Evolutionary conservation across 768 basidiomycete genomes (phyloP).

Genomic region (Collybia sordida): DNA sequence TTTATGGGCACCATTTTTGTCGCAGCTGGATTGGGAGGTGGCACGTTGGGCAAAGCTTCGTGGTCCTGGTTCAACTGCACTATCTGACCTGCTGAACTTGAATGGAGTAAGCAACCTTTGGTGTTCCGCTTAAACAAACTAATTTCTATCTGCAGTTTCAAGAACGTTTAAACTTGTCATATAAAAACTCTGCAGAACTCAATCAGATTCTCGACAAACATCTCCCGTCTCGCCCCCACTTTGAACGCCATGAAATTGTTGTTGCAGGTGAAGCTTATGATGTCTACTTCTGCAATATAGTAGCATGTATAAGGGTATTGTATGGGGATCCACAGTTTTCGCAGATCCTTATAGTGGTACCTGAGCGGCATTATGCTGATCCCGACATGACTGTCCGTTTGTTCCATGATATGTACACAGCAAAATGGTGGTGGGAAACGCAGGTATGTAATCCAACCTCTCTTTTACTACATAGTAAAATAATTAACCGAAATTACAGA

Average conservation of each 20-base stretch:
- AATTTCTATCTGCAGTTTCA: conserved; percentile 16
- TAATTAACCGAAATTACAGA: conserved; percentile 1
- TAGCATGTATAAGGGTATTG: conserved; percentile 35
- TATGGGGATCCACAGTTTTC: conserved; percentile 32
- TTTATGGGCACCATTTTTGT: conserved; percentile 28
- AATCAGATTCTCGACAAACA: conserved; percentile 26
- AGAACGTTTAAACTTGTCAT: conserved; percentile 22
- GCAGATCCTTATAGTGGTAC: conserved; percentile 25
- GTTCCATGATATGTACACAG: conserved; percentile 45
- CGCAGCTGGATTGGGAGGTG: conserved; percentile 34
- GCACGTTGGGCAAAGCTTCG: conserved; percentile 39
- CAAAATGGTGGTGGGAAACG: conserved; percentile 50
- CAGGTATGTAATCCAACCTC: conserved; percentile 32
- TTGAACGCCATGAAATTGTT: conserved; percentile 20
- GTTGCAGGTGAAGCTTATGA: conserved; percentile 28
- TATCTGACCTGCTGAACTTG: conserved; percentile 33
- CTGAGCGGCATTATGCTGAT: conserved; percentile 37
- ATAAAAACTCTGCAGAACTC: conserved; percentile 19
- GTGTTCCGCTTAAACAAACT: too few species aligned
- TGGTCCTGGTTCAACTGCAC: conserved; percentile 27
- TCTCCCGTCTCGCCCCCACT: conserved; percentile 22
- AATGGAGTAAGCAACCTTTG: conserved; percentile 27
- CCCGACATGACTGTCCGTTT: conserved; percentile 21
- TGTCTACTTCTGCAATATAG: conserved; percentile 25
- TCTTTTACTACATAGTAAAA: neutral